Evolutionary conservation across 176 grass and related monocot species (phyloP), one percentile per base, ranked within the genome.

Genomic region (Canna indica): DNA sequence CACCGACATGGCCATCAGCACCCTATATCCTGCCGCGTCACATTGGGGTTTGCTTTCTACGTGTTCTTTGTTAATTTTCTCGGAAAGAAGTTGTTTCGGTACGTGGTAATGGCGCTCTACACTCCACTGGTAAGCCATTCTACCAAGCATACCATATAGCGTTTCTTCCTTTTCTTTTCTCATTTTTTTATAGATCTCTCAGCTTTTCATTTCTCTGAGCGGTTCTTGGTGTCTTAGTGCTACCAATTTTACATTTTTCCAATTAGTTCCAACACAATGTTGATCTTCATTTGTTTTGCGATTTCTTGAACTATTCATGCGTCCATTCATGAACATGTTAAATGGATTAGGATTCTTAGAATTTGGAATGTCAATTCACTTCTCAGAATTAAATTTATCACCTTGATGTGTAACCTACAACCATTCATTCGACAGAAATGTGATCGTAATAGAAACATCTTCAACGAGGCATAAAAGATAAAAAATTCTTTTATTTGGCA

Each of bases 31-130:
- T n/a, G n/a, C n/a, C n/a, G n/a, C n/a, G n/a, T 88, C 56, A 88
- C 93, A 28, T 59, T 91, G 64, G 93, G 88, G 8, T 96, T 96
- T 77, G 88, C 93, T 68, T 96, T 91, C 80, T 96, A 96, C 67
- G 93, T 96, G 70, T 96, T 96, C 75, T 81, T 96, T 80, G 86
- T 90, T 39, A 88, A 88, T 10, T 96, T 96, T 36, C 83, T 96
- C 52, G 88, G 93, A 44, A 83, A 79, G 25, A 85, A 79, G 45
- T 7, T 73, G 24, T 77, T 88, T 69, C 83, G 85, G 72, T 87
- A 81, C 85, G 78, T 75, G 33, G 77, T 85, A 17, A 81, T 96
- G 68, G 81, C 75, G 32, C 71, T 96, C 75, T 96, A 96, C 79
- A 96, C 88, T 81, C 88, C 93, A 25, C 27, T 96, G 79, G 93